Percentiles rank a stretch among this genome's conserved stretches.
Conservation (phyloP, 345 rosid genomes). For the Populus euphratica region DNA sequence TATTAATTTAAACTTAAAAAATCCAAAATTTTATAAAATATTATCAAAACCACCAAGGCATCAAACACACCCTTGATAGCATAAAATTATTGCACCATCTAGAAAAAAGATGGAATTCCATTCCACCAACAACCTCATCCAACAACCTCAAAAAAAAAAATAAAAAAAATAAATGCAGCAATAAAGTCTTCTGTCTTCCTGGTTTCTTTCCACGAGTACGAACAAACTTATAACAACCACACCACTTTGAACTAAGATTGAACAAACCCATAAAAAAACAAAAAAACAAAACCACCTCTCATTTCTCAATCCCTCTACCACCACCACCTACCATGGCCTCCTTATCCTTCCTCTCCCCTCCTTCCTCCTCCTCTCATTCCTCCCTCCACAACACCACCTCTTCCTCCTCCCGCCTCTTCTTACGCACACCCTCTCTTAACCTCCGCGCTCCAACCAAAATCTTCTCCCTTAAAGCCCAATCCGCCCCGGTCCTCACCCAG, state of each 20-base stretch:
- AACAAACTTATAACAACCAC: neutral
- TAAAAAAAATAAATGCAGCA: neutral
- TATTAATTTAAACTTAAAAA: too few species aligned
- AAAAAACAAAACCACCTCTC: neutral
- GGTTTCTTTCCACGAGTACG: neutral
- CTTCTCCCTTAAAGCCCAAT: constrained; percentile 54
- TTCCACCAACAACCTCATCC: neutral
- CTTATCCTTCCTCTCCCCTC: constrained; percentile 50
- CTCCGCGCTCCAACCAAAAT: constrained; percentile 20
- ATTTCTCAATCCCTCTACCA: constrained; percentile 2
- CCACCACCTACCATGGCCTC: constrained; percentile 44
- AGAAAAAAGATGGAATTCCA: neutral
- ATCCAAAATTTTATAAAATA: too few species aligned
- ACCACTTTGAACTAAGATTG: neutral
- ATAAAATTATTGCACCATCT: too few species aligned
- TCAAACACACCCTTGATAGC: too few species aligned
- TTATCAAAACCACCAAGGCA: too few species aligned
- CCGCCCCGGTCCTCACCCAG: constrained; percentile 72
- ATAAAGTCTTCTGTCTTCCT: neutral
- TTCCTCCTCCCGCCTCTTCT: constrained; percentile 16
- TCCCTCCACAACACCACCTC: constrained; percentile 8
- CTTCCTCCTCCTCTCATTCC: constrained; percentile 29
- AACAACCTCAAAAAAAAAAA: neutral
- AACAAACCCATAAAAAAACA: neutral
- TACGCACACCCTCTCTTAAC: constrained; percentile 31